Evolutionary conservation across 1,284 basidiomycete genomes (phyloP).

Genomic region (Tremellales sp.): DNA sequence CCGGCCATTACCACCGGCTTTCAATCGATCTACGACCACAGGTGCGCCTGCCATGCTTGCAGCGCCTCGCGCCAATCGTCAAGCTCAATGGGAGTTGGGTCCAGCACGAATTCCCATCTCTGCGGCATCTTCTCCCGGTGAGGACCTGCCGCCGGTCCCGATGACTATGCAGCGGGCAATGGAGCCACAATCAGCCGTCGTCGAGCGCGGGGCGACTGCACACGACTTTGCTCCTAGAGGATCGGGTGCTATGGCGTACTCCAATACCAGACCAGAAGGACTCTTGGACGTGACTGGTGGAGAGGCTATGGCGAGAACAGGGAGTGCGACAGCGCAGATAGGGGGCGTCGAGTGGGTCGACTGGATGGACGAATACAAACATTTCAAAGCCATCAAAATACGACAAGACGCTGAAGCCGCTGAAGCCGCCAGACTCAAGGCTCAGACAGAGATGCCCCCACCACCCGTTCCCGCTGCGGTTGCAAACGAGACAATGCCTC

Average conservation of each 20-base stretch:
- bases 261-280: conserved; percentile 2
- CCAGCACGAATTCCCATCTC: conserved; percentile 4
- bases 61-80: conserved; percentile 18
- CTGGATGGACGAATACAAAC: conserved; percentile 57
- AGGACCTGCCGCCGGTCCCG: conserved; percentile 23
- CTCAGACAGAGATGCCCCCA: not conserved
- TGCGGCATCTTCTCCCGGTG: conserved; percentile 21
- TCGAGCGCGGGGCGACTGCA: not conserved
- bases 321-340: conserved; percentile 32
- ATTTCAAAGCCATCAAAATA: conserved; percentile 56
- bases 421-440: conserved; percentile 1
- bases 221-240: conserved; percentile 10
- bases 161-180: too few species aligned
- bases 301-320: conserved; percentile 30
- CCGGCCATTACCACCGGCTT: conserved; percentile 21
- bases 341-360: conserved; percentile 57
- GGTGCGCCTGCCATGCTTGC: conserved; percentile 32
- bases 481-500: not conserved
- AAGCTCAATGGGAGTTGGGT: conserved; percentile 20
- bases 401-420: conserved; percentile 34
- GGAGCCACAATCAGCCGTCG: not conserved
- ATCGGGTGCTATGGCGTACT: conserved; percentile 10
- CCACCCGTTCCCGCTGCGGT: not conserved
- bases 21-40: conserved; percentile 28
- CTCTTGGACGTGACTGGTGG: conserved; percentile 8